A percentile compares a stretch with the other conserved stretches of the same genome.
These are phyloP conservation scores for Voacanga thouarsii DNA, from an alignment of 257 asterid genomes.

Conservation along the genomic window DNA sequence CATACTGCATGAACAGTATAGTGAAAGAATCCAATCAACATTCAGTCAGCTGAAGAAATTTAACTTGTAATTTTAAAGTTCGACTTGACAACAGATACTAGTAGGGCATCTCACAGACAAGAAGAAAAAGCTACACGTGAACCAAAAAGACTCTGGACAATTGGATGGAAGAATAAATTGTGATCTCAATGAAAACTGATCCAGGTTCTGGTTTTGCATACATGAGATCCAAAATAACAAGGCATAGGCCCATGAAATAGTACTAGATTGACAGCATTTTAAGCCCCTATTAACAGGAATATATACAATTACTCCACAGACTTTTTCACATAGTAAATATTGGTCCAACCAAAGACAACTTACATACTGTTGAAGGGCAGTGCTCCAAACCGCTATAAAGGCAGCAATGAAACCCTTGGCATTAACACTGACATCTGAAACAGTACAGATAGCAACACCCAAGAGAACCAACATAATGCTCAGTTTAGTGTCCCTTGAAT, in stretches of 20 bases:
- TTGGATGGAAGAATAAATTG: neutral
- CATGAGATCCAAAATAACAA: neutral
- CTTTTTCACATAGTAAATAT: neutral
- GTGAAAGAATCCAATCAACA: constrained; percentile 17
- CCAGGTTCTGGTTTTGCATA: neutral
- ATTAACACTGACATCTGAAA: constrained; percentile 64
- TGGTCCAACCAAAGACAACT: constrained; percentile 25
- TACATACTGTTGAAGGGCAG: constrained; percentile 68
- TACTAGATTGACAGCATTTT: neutral
- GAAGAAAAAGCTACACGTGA: neutral
- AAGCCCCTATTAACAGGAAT: neutral
- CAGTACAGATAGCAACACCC: constrained; percentile 75
- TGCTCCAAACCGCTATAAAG: constrained; percentile 64
- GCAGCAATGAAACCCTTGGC: constrained; percentile 63
- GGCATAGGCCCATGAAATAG: neutral
- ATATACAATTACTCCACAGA: neutral
- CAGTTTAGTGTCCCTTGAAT: constrained; percentile 62
- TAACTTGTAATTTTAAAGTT: neutral
- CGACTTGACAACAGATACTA: constrained; percentile 5
- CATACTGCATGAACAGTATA: constrained; percentile 49
- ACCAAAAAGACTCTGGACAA: neutral
- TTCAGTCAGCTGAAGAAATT: constrained; percentile 1
- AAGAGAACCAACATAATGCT: constrained; percentile 60
- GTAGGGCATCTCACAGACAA: neutral
- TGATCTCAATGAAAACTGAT: neutral